These are phyloP conservation scores for Candida ipomoeae DNA, from an alignment of 805 yeast genomes.

Conservation along the genomic window DNA sequence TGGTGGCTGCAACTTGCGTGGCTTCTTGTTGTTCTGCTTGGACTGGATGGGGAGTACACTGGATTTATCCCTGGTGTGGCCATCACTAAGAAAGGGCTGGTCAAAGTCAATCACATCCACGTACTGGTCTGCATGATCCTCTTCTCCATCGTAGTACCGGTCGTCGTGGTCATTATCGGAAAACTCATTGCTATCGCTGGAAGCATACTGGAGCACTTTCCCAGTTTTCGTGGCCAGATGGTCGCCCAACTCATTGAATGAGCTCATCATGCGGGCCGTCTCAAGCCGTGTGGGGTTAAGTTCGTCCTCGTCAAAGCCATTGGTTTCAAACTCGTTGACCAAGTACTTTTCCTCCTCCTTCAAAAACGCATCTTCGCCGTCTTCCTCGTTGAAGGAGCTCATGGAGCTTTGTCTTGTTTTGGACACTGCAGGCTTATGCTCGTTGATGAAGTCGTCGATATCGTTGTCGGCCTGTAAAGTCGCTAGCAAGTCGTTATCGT, in stretches of 20 bases:
- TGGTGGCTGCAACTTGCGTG: conserved; percentile 8
- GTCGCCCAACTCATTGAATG: conserved; percentile 11
- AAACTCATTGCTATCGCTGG: conserved; percentile 27
- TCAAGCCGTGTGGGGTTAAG: conserved; percentile 24
- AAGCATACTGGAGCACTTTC: conserved; percentile 40
- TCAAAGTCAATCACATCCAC: conserved; percentile 37
- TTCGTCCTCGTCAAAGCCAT: conserved; percentile 45
- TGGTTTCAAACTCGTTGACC: conserved; percentile 43
- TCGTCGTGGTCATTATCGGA: conserved; percentile 21
- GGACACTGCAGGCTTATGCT: conserved; percentile 3
- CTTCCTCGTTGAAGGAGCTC: conserved; percentile 32
- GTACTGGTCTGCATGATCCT: conserved; percentile 39
- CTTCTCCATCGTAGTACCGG: conserved; percentile 19
- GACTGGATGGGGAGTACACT: conserved; percentile 5
- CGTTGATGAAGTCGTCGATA: conserved; percentile 31
- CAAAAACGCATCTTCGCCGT: conserved; percentile 35
- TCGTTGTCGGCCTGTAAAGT: conserved; percentile 47
- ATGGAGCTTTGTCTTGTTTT: conserved; percentile 25
- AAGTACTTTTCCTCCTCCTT: conserved; percentile 43
- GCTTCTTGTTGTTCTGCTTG: conserved; percentile 9
- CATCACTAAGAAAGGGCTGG: conserved; percentile 25
- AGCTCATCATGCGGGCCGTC: conserved; percentile 15
- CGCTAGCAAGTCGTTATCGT: conserved; percentile 43
- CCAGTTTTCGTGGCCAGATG: conserved; percentile 22
- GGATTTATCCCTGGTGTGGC: conserved; percentile 5